Evolutionary conservation across 768 basidiomycete species (phyloP).

Genomic region (Lentinula detonsa): DNA sequence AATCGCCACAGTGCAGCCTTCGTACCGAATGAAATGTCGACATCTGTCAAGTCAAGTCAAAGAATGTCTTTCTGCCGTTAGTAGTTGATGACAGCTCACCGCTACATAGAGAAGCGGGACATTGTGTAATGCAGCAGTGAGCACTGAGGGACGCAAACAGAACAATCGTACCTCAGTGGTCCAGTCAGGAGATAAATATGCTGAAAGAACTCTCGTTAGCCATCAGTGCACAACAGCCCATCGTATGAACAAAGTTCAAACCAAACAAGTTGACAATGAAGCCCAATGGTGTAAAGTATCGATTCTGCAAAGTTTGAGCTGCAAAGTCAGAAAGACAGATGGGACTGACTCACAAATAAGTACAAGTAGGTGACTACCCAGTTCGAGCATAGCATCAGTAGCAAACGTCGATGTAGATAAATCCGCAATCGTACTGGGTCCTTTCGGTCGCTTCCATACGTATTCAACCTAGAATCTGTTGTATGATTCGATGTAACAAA

Average conservation of each 20-base stretch:
- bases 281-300: not conserved
- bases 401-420: no score
- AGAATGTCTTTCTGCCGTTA: not conserved
- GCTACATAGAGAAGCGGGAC: not conserved
- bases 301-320: not conserved
- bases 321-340: not conserved
- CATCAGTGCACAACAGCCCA: not conserved
- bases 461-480: not conserved
- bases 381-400: not conserved
- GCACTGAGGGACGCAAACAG: not conserved
- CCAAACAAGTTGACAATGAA: not conserved
- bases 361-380: not conserved
- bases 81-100: not conserved
- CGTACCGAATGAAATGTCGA: not conserved
- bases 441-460: conserved; percentile 1
- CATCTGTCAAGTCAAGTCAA: not conserved
- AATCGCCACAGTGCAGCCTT: not conserved
- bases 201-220: not conserved
- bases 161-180: not conserved
- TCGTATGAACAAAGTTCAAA: no score
- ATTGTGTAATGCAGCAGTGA: not conserved
- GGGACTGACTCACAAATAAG: not conserved
- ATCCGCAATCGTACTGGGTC: not conserved
- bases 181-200: not conserved
- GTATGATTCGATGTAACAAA: not conserved